A percentile compares a stretch with the other conserved stretches of the same genome.
Evolutionary conservation across 1,284 basidiomycete genomes (phyloP).

Genomic region (Ceraceosorus guamensis): DNA sequence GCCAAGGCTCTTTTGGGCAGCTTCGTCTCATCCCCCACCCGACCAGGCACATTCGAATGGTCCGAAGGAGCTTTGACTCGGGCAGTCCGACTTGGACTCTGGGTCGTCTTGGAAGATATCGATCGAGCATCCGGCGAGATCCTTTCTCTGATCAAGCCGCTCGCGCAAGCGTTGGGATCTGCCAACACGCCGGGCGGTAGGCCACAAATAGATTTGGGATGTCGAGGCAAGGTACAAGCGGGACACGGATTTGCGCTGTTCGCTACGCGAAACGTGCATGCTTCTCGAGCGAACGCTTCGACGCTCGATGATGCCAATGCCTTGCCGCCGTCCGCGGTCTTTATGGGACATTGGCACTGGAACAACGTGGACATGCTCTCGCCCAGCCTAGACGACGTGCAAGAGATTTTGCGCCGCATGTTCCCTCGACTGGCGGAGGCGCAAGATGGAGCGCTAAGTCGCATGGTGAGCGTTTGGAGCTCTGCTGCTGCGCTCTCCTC

Average conservation of each 20-base stretch:
- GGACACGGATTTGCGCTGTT: constrained; percentile 50
- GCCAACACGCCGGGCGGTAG: constrained; percentile 67
- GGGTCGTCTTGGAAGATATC: constrained; percentile 89
- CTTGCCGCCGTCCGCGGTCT: neutral
- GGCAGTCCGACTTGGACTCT: constrained; percentile 81
- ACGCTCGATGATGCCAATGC: neutral
- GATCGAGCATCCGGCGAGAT: constrained; percentile 54
- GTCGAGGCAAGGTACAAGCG: constrained; percentile 46
- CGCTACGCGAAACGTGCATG: constrained; percentile 43
- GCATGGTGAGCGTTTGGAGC: constrained; percentile 34
- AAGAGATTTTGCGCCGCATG: constrained; percentile 25
- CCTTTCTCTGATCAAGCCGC: constrained; percentile 42
- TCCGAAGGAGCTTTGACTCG: constrained; percentile 88
- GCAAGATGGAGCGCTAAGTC: constrained; percentile 15
- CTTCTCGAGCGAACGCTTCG: constrained; percentile 1
- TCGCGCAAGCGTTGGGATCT: constrained; percentile 69
- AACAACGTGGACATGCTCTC: constrained; percentile 26
- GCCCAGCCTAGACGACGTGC: constrained; percentile 28
- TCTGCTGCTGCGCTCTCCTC: constrained; percentile 5
- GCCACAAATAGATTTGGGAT: constrained; percentile 55
- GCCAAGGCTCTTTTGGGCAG: constrained; percentile 88
- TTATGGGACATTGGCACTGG: constrained; percentile 64
- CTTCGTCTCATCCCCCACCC: constrained; percentile 77
- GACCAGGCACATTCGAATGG: constrained; percentile 89
- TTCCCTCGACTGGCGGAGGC: constrained; percentile 17